Percentiles rank a stretch among this genome's conserved stretches.
Evolutionary conservation across 2,329 filamentous ascomycete species (phyloP).

Genomic region (Lecanicillium sp.): DNA sequence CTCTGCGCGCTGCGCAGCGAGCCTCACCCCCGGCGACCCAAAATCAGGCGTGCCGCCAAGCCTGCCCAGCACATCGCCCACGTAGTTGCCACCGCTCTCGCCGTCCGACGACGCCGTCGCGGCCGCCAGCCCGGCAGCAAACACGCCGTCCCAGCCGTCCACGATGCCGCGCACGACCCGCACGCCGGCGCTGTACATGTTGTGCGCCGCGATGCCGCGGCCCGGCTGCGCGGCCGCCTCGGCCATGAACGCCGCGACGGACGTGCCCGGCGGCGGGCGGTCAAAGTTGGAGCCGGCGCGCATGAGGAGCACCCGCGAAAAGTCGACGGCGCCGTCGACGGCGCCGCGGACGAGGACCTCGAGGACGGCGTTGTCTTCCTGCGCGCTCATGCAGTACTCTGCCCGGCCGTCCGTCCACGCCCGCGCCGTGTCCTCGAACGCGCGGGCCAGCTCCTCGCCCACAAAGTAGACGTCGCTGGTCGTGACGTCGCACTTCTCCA

Average conservation of each 20-base stretch:
- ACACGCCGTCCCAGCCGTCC: constrained; percentile 53
- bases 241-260: constrained; percentile 54
- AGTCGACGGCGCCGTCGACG: constrained; percentile 54
- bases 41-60: constrained; percentile 62
- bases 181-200: constrained; percentile 61
- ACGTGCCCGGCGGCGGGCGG: constrained; percentile 53
- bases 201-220: constrained; percentile 56
- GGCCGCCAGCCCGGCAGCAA: constrained; percentile 49
- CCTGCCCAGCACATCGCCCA: constrained; percentile 66
- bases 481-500: constrained; percentile 60
- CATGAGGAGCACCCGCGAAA: constrained; percentile 61
- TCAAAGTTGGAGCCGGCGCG: constrained; percentile 66
- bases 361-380: constrained; percentile 66
- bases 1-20: background rate
- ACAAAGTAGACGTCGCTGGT: constrained; percentile 70
- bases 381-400: constrained; percentile 63
- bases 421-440: constrained; percentile 58
- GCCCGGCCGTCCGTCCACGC: constrained; percentile 63
- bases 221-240: constrained; percentile 50
- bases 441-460: constrained; percentile 52
- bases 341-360: constrained; percentile 59
- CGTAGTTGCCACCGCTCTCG: constrained; percentile 62
- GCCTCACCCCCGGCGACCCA: constrained; percentile 30
- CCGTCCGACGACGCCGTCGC: too few relatives aligned
- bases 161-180: constrained; percentile 61